Base-by-base conservation (phyloP, 1,284 basidiomycete genomes). In the Leccinum ponderosum region DNA sequence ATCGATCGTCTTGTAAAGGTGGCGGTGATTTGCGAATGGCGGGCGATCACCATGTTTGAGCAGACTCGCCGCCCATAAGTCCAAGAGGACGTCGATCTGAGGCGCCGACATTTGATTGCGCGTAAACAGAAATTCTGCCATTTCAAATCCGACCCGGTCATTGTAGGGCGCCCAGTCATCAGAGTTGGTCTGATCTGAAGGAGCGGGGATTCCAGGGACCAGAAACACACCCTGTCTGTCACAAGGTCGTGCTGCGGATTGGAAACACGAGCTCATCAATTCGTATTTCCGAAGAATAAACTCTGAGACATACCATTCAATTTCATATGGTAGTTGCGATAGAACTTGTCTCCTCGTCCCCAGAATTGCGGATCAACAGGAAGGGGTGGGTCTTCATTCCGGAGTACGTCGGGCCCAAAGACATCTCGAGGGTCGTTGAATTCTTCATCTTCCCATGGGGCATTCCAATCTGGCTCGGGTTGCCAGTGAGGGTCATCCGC, bases 281-380 rank as follows among this genome's bases (percentile, higher is more conserved):
- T 42, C n/a, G 6, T 11, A 42, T 17, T 42, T n/a, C 9, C 9
- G 5, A 25, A 2, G 8, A 22, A 6, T 33, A 4, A 33, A 33
- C 31, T 33, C 12, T 33, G 31, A 4, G 6, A 20, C 20, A 6
- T 22, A 56, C 64, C 47, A 11, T 51, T 51, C 20, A 65, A 57
- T 37, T 62, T 58, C 0, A 29, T n/a, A 15, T 64, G 54, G 33
- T 58, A 64, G n/a, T 55, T 12, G 0, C 8, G 9, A 27, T 64
- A 64, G 6, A 42, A 44, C 8, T 56, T 51, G 22, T 57, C 44
- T 1, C 31, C 44, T 3, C 33, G 52, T 6, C 55, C 56, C 37
- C 17, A 56, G 29, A 53, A 53, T 3, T 20, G 9, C 2, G 11
- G 9, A 25, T 33, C 17, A 7, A 15, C 27, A 11, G 14, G 25